Conservation (phyloP, 305 asterid genomes). For the Rubia balearica region DNA sequence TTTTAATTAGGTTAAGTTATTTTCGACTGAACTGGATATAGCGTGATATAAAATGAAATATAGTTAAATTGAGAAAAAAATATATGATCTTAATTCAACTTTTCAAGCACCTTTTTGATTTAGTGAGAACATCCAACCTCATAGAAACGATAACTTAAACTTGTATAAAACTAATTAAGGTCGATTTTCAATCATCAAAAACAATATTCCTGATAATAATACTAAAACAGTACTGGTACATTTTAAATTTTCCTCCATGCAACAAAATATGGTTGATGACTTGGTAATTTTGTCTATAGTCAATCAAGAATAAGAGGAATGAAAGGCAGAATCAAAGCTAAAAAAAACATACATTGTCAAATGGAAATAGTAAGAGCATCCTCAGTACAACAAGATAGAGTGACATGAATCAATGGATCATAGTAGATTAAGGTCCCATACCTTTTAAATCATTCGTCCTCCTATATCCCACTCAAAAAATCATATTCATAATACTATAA, state of each 20-base stretch:
- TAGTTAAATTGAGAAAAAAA: too few relatives aligned
- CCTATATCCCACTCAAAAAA: not conserved
- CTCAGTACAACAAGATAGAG: not conserved
- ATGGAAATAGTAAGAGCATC: not conserved
- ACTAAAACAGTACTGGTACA: too few relatives aligned
- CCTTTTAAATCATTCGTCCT: slow-evolving; percentile 5
- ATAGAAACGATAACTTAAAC: too few relatives aligned
- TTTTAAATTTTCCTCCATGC: not conserved
- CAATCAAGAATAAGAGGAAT: not conserved
- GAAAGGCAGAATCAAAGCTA: not conserved
- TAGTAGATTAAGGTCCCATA: not conserved
- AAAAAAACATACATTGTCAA: not conserved
- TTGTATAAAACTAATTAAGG: too few relatives aligned
- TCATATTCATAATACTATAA: not conserved
- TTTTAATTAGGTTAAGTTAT: too few relatives aligned
- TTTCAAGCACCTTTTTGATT: too few relatives aligned
- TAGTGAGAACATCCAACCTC: too few relatives aligned
- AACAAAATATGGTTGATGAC: not conserved
- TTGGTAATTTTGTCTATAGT: too few relatives aligned
- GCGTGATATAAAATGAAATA: too few relatives aligned
- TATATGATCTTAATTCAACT: too few relatives aligned
- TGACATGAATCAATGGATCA: not conserved
- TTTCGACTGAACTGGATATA: too few relatives aligned
- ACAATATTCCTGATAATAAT: not conserved
- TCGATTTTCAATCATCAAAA: too few relatives aligned